Base-by-base conservation (phyloP, 1,284 basidiomycete species). In the Cystobasidium pallidum region DNA sequence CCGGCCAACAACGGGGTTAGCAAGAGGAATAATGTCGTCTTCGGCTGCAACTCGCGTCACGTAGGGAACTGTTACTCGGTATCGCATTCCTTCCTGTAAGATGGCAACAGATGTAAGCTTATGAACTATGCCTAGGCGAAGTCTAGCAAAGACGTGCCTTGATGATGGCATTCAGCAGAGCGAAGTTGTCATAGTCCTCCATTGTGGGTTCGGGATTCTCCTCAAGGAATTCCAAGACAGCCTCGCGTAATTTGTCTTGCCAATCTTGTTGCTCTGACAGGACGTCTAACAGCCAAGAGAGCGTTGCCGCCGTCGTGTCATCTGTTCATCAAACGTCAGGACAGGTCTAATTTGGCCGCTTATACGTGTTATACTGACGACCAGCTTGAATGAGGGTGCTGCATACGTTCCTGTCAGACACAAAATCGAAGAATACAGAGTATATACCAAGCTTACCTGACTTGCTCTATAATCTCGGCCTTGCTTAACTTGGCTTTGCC, bases 21-120 rank as follows among this genome's bases (percentile, higher is more conserved):
- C 84, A 2, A 87, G 87, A 0, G 91, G 91, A n/a, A 93, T 84
- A 66, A 86, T 84, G 76, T 92, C 90, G 77, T 91, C 89, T 77
- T 86, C 84, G 1, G 85, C 88, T 6, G 91, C 89, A 3, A 89
- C 87, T 13, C 91, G 85, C 54, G 92, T 82, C 10, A 89, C 58
- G 88, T 41, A 58, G 4, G 58, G 58, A 6, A 61, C 58, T 10
- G 58, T 61, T 24, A 61, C 41, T 26, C 58, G 58, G 19, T 61
- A 61, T 1, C 58, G 58, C 24, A 61, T 61, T 26, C 58, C 58
- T n/a, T 61, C 58, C 58, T 61, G 21, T 91, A 86, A 58, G 92
- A 81, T 0, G 6, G 36, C 36, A 39, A 39, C 36, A 39, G 6
- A 39, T 39, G 36, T 7, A 6, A 39, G 6, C 6, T 39, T 13